Evolutionary conservation across 2,329 filamentous ascomycete species (phyloP), one percentile per base, ranked within the genome.

Genomic region (Neonectria coccinea): DNA sequence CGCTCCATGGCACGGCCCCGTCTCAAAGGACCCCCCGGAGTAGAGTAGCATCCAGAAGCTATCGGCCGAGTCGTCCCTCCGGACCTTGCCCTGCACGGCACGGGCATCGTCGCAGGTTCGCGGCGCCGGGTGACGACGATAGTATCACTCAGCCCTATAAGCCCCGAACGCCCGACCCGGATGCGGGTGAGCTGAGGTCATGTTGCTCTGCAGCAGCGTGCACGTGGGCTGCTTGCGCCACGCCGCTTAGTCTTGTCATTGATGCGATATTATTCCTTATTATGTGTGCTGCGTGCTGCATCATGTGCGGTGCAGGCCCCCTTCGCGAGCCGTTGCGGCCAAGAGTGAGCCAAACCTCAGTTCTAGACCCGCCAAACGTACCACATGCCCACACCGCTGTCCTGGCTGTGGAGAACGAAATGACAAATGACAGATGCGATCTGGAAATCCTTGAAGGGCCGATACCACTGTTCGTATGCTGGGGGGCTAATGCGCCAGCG

Each of bases 341-440:
- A 58, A 44, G 48, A 16, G 53, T 29, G 50, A 63, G 50, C 14
- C 36, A 33, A 50, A 42, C 42, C 50, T 51, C 51, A 56, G 50
- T 56, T 51, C 56, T 51, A 59, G 61, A 56, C 56, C 51, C 61
- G 61, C 56, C 56, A 59, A 62, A 59, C 61, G 61, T 64, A 64
- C 61, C 61, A 64, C 51, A 56, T 56, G 36, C 27, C 56, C 61
- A 64, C 56, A 64, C 55, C 48, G 39, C 44, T 51, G 56, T 25
- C 56, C 61, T 47, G 41, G 18, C 44, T 58, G 55, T 58, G 56
- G 61, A 54, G 47, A 42, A 48, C 42, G 50, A 59, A 51, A 64
- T 64, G 61, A 59, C 61, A 59, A 59, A 64, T 59, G 58, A 51
- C 42, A 64, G 56, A 64, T 64, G 55, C 47, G 61, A 64, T 64